Percentiles rank a stretch among this genome's conserved stretches.
phyloP scores from a whole-genome alignment of 1,139 yeast genomes.

The Pneumocystis sp. region DNA sequence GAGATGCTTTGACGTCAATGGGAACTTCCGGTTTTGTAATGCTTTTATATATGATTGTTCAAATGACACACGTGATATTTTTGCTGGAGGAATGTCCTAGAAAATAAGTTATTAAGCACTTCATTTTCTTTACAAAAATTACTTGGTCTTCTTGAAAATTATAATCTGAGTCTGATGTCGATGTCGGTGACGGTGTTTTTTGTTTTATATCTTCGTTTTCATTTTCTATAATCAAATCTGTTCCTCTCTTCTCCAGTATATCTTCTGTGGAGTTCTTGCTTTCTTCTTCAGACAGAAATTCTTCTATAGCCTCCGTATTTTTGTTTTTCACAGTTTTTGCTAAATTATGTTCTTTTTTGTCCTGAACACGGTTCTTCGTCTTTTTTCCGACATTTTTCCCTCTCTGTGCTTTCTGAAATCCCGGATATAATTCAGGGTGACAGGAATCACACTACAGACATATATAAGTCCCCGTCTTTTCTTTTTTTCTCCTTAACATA shows the following conservation, averaged over 20 bases:
- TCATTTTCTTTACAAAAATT: neutral
- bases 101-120: neutral
- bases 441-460: conserved; percentile 33
- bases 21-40: conserved; percentile 7
- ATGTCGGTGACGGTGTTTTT: neutral
- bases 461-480: neutral
- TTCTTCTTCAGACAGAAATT: neutral
- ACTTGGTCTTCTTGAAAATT: neutral
- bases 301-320: conserved; percentile 3
- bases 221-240: neutral
- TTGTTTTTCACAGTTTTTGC: conserved; percentile 3
- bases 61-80: neutral
- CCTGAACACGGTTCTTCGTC: conserved; percentile 6
- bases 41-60: neutral
- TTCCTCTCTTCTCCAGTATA: neutral
- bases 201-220: neutral
- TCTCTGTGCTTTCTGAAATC: conserved; percentile 11
- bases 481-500: neutral
- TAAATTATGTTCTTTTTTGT: neutral
- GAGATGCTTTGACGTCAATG: neutral
- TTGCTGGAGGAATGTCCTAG: neutral
- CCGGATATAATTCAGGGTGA: conserved; percentile 28
- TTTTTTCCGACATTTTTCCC: conserved; percentile 12
- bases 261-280: neutral
- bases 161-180: neutral